Conservation (phyloP, 768 basidiomycete genomes). For the Leucosporidium scottii region DNA sequence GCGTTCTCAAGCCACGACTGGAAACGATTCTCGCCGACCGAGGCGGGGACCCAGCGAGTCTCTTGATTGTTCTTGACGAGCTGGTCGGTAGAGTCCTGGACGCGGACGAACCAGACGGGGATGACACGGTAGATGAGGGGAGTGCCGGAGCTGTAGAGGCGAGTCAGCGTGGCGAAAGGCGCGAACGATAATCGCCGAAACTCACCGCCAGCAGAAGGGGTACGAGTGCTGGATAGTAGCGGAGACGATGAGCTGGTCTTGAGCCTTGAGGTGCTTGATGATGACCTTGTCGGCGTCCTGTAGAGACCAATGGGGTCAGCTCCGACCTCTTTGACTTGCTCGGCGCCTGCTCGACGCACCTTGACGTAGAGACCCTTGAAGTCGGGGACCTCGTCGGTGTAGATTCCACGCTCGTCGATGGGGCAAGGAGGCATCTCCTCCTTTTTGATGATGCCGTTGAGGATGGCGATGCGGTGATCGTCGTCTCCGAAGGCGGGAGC, state of each 20-base stretch:
- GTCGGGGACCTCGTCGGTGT: conserved; percentile 82
- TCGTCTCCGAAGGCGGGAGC: conserved; percentile 98
- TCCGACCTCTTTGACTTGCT: neutral
- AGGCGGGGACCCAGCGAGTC: conserved; percentile 92
- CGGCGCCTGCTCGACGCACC: conserved; percentile 46
- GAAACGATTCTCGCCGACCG: conserved; percentile 83
- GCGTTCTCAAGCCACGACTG: conserved; percentile 97
- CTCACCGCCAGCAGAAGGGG: conserved; percentile 61
- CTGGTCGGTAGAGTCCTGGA: conserved; percentile 72
- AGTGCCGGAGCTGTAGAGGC: conserved; percentile 65
- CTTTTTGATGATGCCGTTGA: conserved; percentile 67
- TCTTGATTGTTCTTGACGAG: conserved; percentile 83
- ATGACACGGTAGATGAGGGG: conserved; percentile 94
- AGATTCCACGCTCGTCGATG: conserved; percentile 78
- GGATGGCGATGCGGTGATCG: conserved; percentile 86
- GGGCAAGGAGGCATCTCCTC: conserved; percentile 97
- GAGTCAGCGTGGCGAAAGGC: neutral
- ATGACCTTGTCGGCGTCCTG: conserved; percentile 91
- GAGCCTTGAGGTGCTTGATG: conserved; percentile 82
- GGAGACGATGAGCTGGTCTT: conserved; percentile 82
- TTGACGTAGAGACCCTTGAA: conserved; percentile 85
- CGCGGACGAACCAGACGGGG: conserved; percentile 91
- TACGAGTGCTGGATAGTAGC: conserved; percentile 82
- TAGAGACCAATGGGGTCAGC: conserved; percentile 6
- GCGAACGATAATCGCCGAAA: conserved; percentile 7